These are phyloP conservation scores for Phyllosticta citriasiana DNA, from an alignment of 2,329 filamentous ascomycete species.

Conservation along the genomic window DNA sequence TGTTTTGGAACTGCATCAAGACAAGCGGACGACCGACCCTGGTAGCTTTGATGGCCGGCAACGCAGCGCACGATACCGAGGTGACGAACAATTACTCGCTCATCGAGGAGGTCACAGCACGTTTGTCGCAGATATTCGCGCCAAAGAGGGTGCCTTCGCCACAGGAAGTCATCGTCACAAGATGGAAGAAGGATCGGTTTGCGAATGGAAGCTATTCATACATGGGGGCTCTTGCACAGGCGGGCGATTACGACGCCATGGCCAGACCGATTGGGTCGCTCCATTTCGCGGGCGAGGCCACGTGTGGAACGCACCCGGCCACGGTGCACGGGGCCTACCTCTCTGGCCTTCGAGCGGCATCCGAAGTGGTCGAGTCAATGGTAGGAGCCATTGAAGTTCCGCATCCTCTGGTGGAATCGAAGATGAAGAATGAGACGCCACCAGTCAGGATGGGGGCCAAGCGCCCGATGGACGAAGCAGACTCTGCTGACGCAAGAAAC, in stretches of 20 bases:
- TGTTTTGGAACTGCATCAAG: slow-evolving; percentile 94
- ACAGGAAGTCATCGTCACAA: slow-evolving; percentile 76
- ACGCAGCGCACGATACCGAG: slow-evolving; percentile 85
- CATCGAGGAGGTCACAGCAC: slow-evolving; percentile 67
- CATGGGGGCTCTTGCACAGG: slow-evolving; percentile 69
- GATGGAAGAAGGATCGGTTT: slow-evolving; percentile 86
- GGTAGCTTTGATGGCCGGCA: slow-evolving; percentile 89
- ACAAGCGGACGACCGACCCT: slow-evolving; percentile 78
- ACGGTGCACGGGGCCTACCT: slow-evolving; percentile 96
- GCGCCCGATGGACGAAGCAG: slow-evolving; percentile 13
- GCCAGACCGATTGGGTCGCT: slow-evolving; percentile 74
- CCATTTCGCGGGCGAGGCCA: slow-evolving; percentile 94
- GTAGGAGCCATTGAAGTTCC: slow-evolving; percentile 70
- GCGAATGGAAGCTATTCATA: slow-evolving; percentile 94
- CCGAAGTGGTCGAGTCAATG: slow-evolving; percentile 71
- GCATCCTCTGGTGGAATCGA: slow-evolving; percentile 61
- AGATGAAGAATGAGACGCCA: slow-evolving; percentile 28
- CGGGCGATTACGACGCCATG: slow-evolving; percentile 89
- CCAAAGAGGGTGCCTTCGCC: slow-evolving; percentile 58
- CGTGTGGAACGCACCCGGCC: slow-evolving; percentile 88
- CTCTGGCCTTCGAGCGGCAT: slow-evolving; percentile 80
- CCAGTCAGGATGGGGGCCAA: not conserved
- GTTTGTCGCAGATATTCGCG: slow-evolving; percentile 67
- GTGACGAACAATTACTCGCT: slow-evolving; percentile 63
- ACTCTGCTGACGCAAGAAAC: slow-evolving; percentile 10